phyloP scores from a whole-genome alignment of 148 eudicot genomes.

The Vaccinium myrtillus region DNA sequence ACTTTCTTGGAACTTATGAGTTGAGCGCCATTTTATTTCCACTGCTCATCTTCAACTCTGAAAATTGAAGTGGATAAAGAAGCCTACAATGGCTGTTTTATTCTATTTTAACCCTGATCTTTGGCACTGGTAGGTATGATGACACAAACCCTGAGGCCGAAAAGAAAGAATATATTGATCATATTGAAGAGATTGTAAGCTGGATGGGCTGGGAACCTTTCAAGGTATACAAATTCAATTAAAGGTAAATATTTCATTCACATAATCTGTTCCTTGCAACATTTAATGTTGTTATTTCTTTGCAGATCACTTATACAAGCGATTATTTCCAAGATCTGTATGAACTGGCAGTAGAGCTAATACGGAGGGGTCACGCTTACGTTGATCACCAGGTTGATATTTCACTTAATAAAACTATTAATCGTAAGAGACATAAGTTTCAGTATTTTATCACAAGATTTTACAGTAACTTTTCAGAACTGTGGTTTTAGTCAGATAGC shows the following conservation, averaged over 20 bases:
- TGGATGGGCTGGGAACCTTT: conserved; percentile 99
- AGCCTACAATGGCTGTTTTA: background rate
- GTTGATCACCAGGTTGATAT: conserved; percentile 89
- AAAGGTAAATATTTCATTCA: conserved; percentile 17
- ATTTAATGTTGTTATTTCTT: conserved; percentile 15
- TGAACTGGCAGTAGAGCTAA: conserved; percentile 88
- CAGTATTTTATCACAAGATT: background rate
- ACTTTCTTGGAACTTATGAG: background rate
- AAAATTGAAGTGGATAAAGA: background rate
- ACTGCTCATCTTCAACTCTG: background rate
- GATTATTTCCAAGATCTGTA: conserved; percentile 89
- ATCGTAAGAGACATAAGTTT: background rate
- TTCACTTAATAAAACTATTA: background rate
- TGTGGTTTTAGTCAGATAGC: too few species aligned
- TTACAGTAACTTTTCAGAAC: too few species aligned
- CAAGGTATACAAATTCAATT: conserved; percentile 48
- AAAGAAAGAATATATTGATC: conserved; percentile 75
- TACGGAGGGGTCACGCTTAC: conserved; percentile 82
- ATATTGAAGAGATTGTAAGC: conserved; percentile 71
- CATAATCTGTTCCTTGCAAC: conserved; percentile 19
- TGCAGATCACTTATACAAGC: conserved; percentile 87
- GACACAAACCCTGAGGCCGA: conserved; percentile 99
- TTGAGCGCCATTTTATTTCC: background rate
- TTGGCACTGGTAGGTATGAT: conserved; percentile 59
- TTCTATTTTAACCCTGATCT: conserved; percentile 9